Percentiles rank a stretch among this genome's conserved stretches.
These are phyloP conservation scores for Aspergillus piperis DNA, from an alignment of 2,329 filamentous ascomycete species.

Conservation along the genomic window DNA sequence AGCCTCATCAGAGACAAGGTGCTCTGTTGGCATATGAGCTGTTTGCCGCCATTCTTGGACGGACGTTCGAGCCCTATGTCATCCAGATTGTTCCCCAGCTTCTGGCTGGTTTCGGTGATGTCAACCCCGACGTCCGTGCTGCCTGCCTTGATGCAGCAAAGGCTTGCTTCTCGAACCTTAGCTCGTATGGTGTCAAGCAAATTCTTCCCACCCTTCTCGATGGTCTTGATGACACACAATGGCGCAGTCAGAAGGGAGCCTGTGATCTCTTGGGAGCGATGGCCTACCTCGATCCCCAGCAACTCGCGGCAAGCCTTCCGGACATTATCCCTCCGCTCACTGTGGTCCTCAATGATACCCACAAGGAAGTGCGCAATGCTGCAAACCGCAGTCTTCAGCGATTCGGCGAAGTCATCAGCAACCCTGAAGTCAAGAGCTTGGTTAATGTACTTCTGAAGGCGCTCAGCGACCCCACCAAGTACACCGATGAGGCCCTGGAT, in stretches of 20 bases:
- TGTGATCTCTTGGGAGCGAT: conserved; percentile 96
- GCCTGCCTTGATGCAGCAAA: conserved; percentile 91
- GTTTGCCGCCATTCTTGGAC: conserved; percentile 79
- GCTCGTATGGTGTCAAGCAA: conserved; percentile 93
- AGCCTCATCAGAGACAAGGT: conserved; percentile 82
- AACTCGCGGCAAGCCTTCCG: conserved; percentile 86
- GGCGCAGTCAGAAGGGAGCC: conserved; percentile 97
- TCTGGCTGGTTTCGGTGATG: conserved; percentile 84
- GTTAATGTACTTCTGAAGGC: conserved; percentile 93
- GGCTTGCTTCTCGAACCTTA: conserved; percentile 87
- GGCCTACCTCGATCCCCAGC: conserved; percentile 96
- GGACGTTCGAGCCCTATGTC: conserved; percentile 92
- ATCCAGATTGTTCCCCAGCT: conserved; percentile 93
- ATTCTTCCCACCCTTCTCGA: conserved; percentile 89
- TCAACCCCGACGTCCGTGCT: conserved; percentile 84
- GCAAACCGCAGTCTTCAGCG: conserved; percentile 96
- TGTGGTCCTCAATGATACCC: conserved; percentile 90
- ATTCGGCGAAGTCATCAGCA: conserved; percentile 97
- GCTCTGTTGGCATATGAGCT: conserved; percentile 89
- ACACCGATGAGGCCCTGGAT: conserved; percentile 93
- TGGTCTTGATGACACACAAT: conserved; percentile 91
- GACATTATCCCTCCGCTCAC: conserved; percentile 97
- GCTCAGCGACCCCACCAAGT: conserved; percentile 93
- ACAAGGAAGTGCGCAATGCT: conserved; percentile 90
- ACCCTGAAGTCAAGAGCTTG: conserved; percentile 92